Evolutionary conservation across 306 rosid genomes (phyloP).

Genomic region (Mucuna pruriens): DNA sequence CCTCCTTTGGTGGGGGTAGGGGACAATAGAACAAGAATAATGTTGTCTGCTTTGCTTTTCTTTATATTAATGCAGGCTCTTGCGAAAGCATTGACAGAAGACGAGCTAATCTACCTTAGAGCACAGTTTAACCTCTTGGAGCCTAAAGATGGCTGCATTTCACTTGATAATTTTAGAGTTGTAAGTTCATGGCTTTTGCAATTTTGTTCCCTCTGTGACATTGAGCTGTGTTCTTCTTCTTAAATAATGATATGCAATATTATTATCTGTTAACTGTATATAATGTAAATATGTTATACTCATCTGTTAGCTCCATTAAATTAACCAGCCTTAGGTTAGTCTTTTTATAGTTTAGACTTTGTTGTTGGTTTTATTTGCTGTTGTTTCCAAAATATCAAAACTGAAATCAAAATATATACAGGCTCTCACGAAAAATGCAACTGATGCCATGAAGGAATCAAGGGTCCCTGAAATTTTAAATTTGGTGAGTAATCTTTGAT

Average conservation of each 20-base stretch:
- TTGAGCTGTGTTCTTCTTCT: constrained; percentile 11
- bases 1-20: not conserved
- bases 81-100: constrained; percentile 81
- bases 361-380: constrained; percentile 11
- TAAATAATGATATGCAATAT: constrained; percentile 12
- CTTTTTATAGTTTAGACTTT: not conserved
- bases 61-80: constrained; percentile 71
- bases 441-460: constrained; percentile 95
- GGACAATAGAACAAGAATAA: constrained; percentile 23
- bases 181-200: constrained; percentile 51
- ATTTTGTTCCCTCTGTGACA: constrained; percentile 26
- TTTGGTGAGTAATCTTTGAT: constrained; percentile 61
- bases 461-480: constrained; percentile 74
- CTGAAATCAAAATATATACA: constrained; percentile 46
- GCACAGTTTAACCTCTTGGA: constrained; percentile 84
- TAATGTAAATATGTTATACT: constrained; percentile 10
- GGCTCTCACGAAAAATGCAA: constrained; percentile 86
- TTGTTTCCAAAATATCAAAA: constrained; percentile 36
- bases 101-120: constrained; percentile 79
- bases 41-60: constrained; percentile 21
- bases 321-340: constrained; percentile 8
- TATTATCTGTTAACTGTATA: constrained; percentile 1
- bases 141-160: constrained; percentile 71
- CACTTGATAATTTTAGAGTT: constrained; percentile 77
- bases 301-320: constrained; percentile 10